phyloP scores from a whole-genome alignment of 805 yeast species.

The Lipomyces japonicus region DNA sequence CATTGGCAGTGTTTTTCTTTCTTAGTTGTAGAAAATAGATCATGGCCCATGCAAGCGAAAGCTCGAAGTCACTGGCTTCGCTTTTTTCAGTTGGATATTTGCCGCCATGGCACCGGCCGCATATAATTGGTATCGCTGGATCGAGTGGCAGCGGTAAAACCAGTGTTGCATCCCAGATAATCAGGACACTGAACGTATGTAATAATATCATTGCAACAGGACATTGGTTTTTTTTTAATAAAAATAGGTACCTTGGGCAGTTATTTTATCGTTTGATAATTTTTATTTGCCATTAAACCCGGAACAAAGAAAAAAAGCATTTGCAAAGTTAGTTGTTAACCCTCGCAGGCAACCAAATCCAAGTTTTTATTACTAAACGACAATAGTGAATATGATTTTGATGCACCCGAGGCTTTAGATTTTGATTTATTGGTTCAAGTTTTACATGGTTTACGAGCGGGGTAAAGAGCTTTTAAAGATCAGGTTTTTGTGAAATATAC shows the following conservation, averaged over 20 bases:
- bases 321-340: slow-evolving; percentile 37
- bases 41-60: background rate
- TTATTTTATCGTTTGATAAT: slow-evolving; percentile 82
- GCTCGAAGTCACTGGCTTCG: slow-evolving; percentile 8
- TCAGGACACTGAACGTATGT: slow-evolving; percentile 51
- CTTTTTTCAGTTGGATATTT: slow-evolving; percentile 41
- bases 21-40: background rate
- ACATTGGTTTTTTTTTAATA: background rate
- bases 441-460: slow-evolving; percentile 64
- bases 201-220: background rate
- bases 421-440: slow-evolving; percentile 64
- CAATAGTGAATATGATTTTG: slow-evolving; percentile 72
- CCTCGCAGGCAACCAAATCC: background rate
- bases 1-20: background rate
- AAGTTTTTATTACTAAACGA: background rate
- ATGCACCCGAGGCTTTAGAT: slow-evolving; percentile 80
- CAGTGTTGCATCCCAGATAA: slow-evolving; percentile 78
- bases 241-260: slow-evolving; percentile 86
- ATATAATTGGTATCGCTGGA: slow-evolving; percentile 84
- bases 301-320: slow-evolving; percentile 63
- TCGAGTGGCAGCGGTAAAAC: slow-evolving; percentile 91
- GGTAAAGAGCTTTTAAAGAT: slow-evolving; percentile 36
- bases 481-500: background rate
- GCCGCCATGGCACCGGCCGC: slow-evolving; percentile 89
- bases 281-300: slow-evolving; percentile 72